Evolutionary conservation across 306 rosid species (phyloP), one percentile per base, ranked within the genome.

Genomic region (Vigna reflexopilosa): DNA sequence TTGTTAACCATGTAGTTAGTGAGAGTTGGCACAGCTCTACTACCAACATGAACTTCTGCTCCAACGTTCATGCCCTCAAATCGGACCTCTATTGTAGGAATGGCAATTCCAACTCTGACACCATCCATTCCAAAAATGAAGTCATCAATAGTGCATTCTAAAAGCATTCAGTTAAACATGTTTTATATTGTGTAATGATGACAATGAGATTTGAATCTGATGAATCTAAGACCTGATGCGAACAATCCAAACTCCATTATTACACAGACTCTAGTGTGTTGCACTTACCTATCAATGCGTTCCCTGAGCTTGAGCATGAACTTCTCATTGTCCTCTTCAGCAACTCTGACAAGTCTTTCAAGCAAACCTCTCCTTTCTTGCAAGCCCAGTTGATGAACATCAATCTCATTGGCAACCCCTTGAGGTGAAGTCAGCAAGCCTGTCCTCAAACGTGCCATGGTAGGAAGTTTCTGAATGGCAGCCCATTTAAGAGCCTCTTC

Each of bases 41-140:
- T 79, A 64, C 97, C 95, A 14, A 85, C 87, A 65, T 82, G 82
- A 76, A 83, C 91, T 77, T 90, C 85, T 67, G 97, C 93, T 72
- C 86, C 91, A 3, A 90, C 72, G 15, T 79, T 85, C 73, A 92
- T 44, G 77, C 87, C 76, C 85, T 90, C 91, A 66, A 82, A 90
- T 61, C 91, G 86, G 52, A 90, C 93, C 77, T 92, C 90, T 40
- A 90, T 92, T 38, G 93, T 92, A 19, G 97, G 97, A 73, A 92
- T 4, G 20, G 58, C 70, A 61, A 90, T 80, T 64, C 91, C 93
- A 81, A 88, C 95, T 67, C 97, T 91, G 52, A 59, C 65, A 62
- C 40, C 67, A 61, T 15, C 34, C 67, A 24, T 10, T 30, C 7
- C 57, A 47, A 68, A 44, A 20, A 12, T 7, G 15, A 68, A 24